Base-by-base conservation (phyloP, 805 yeast species). In the Candida khao-thaluensis region DNA sequence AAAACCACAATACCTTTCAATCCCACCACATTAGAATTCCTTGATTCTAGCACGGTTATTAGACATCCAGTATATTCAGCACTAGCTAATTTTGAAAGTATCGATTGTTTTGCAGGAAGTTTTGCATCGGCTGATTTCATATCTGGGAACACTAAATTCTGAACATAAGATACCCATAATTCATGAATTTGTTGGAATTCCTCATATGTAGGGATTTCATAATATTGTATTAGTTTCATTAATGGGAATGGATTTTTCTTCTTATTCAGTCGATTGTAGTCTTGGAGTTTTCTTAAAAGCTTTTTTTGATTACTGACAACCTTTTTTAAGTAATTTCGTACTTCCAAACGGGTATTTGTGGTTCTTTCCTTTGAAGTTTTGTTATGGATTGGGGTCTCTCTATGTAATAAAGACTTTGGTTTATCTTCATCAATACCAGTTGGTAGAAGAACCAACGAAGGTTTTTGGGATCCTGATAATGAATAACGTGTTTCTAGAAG, bases 31-130 rank as follows among this genome's bases (percentile, higher is more conserved):
- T 77, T 72, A 4, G 70, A 63, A 51, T 82, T 83, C 15, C 63
- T 60, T n/a, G 86, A 69, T 33, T 77, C 73, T 2, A 69, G 51
- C 0, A 89, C 89, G 10, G 69, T 69, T 10, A 88, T 41, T 29
- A 59, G 56, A n/a, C 93, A 76, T 3, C 97, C 96, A 50, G 82
- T 83, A 60, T 76, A 84, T 52, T 89, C 97, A 1, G 93, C 86
- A 44, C 82, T 73, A 1, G 91, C 74, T 28, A 89, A 61, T 48
- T 82, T 79, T 5, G 77, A 65, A 15, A 84, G 57, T 1, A 79
- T 46, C 24, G 60, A 48, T 17, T 54, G 45, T 21, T 57, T 36
- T 8, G 54, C 44, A 4, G 64, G 66, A 17, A 61, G 45, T 11
- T 46, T 48, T 17, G 45, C 53, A 4, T 49, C 55, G 8, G 42